Evolutionary conservation across 176 grass and related monocot genomes (phyloP), one percentile per base, ranked within the genome.

Genomic region (Calamus simplicifolius): DNA sequence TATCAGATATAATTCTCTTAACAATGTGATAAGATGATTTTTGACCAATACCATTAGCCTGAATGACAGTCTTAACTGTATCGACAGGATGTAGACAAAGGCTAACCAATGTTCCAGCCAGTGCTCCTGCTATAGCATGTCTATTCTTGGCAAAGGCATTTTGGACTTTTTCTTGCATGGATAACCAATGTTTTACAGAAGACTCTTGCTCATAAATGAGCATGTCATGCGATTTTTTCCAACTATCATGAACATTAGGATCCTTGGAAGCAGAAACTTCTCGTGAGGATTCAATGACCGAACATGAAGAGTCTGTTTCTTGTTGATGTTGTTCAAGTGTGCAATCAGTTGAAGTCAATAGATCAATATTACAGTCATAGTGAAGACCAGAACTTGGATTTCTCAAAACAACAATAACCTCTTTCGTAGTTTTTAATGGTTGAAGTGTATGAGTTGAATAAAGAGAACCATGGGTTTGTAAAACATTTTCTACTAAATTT

Each of bases 51-150:
- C 61, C 77, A 51, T 84, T 87, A 59, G 78, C 81, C 57, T 97
- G 92, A 85, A 97, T 82, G 48, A 90, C 73, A 23, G 92, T 97
- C 62, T 97, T 97, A 59, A 97, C 72, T 74, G 92, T 97, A 82
- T 97, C 92, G 82, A 97, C 64, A 29, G 92, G 92, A 77, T 97
- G 92, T 57, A 97, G 76, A 86, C 71, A 97, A 63, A 85, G 62
- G 61, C 83, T 97, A 58, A 88, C 87, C 50, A 72, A 59, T 28
- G 83, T 77, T 72, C 87, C 92, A 68, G 92, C 75, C 71, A 91
- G 80, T 68, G 87, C 92, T 72, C 92, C 92, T 16, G 87, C 78
- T 23, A 80, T 58, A 67, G 87, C 92, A 78, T 97, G 78, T 77
- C 70, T 87, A 63, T 91, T 88, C 16, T 76, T 31, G 30, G 54